Percentiles rank a stretch among this genome's conserved stretches.
Evolutionary conservation across 345 rosid genomes (phyloP).

Genomic region (Salix brachista): DNA sequence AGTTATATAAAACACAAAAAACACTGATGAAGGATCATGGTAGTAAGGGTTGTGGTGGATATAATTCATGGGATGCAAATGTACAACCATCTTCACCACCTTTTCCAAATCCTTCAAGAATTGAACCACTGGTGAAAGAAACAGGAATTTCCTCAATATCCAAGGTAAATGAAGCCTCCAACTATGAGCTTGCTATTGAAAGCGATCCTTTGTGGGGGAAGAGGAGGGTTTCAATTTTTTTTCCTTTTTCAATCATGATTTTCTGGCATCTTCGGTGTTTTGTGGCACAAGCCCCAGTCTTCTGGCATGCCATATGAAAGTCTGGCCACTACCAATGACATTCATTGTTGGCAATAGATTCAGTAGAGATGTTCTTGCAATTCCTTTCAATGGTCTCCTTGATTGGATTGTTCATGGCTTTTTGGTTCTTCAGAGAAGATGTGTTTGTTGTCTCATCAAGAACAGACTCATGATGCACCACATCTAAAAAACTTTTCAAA

Average conservation of each 20-base stretch:
- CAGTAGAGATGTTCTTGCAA: not conserved
- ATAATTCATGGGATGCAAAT: conserved; percentile 21
- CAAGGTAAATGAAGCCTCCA: conserved; percentile 23
- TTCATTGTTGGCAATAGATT: not conserved
- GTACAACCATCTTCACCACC: conserved; percentile 13
- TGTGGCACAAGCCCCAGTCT: not conserved
- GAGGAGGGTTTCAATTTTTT: not conserved
- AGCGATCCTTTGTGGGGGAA: not conserved
- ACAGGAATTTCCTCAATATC: conserved; percentile 9
- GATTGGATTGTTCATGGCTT: not conserved
- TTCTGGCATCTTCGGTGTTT: not conserved
- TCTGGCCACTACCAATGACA: not conserved
- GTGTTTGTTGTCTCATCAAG: not conserved
- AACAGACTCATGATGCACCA: not conserved
- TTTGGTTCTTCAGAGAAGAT: not conserved
- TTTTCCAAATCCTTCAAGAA: conserved; percentile 10
- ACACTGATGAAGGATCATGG: conserved; percentile 34
- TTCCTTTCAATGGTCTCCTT: not conserved
- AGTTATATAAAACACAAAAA: conserved; percentile 32
- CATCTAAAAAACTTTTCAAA: not conserved
- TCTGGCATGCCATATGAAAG: not conserved
- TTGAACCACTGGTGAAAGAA: conserved; percentile 14
- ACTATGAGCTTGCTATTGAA: not conserved
- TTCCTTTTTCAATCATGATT: not conserved
- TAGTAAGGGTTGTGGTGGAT: conserved; percentile 14